phyloP scores from a whole-genome alignment of 2,329 filamentous ascomycete species.

The Venturiaceae sp. region DNA sequence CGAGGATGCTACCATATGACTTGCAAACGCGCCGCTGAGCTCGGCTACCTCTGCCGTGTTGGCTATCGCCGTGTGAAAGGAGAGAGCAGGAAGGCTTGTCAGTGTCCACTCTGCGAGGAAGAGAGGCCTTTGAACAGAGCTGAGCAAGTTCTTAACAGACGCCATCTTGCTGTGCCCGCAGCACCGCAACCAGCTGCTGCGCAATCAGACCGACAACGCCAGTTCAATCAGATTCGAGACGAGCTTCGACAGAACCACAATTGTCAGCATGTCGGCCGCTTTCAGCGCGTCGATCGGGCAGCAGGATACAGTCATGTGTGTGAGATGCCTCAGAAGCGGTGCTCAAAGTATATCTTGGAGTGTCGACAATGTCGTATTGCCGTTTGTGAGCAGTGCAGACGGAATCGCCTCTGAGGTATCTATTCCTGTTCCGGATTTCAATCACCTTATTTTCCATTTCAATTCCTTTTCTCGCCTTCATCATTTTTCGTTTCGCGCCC shows the following conservation, averaged over 20 bases:
- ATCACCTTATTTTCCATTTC: too few relatives aligned
- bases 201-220: too few relatives aligned
- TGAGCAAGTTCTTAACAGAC: neutral
- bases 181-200: neutral
- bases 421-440: too few relatives aligned
- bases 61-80: too few relatives aligned
- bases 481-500: too few relatives aligned
- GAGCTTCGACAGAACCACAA: neutral
- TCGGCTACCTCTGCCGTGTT: neutral
- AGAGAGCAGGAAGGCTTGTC: neutral
- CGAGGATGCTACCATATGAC: neutral
- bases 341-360: neutral
- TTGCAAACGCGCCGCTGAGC: neutral
- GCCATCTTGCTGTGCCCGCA: neutral
- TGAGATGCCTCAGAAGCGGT: neutral
- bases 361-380: neutral
- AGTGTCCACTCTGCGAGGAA: neutral
- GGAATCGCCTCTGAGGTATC: too few relatives aligned
- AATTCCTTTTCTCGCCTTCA: too few relatives aligned
- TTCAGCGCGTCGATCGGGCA: neutral
- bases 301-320: neutral
- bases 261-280: neutral
- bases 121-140: too few relatives aligned
- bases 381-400: neutral
- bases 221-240: neutral